Evolutionary conservation across 2,329 filamentous ascomycete genomes (phyloP).

Genomic region (Cladosporium sp.): DNA sequence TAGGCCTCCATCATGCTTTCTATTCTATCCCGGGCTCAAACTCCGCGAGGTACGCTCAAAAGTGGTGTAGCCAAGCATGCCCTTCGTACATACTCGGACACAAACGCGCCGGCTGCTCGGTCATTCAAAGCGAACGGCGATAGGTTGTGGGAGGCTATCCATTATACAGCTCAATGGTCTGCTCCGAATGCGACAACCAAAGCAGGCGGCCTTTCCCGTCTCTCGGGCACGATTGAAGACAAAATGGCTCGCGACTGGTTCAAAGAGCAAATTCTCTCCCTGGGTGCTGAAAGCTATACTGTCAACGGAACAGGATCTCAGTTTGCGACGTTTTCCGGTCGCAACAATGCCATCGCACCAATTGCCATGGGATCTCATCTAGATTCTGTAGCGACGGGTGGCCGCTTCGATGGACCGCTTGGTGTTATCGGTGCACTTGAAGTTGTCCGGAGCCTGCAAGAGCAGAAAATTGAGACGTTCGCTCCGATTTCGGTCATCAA

Average conservation of each 20-base stretch:
- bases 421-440: constrained; percentile 26
- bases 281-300: constrained; percentile 29
- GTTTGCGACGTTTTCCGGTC: constrained; percentile 28
- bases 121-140: constrained; percentile 22
- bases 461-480: constrained; percentile 32
- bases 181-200: constrained; percentile 21
- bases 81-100: not conserved
- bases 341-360: constrained; percentile 27
- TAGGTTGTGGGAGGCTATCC: constrained; percentile 23
- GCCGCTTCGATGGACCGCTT: constrained; percentile 26
- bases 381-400: constrained; percentile 26
- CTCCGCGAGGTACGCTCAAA: not conserved
- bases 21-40: not conserved
- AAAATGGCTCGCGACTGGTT: constrained; percentile 33
- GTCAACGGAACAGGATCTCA: constrained; percentile 32
- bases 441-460: constrained; percentile 32
- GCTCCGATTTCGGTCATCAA: constrained; percentile 32
- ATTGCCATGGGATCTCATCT: constrained; percentile 33
- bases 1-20: not conserved
- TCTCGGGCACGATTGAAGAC: constrained; percentile 26
- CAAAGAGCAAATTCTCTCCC: constrained; percentile 25
- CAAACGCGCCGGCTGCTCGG: not conserved
- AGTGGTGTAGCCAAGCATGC: not conserved
- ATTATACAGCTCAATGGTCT: constrained; percentile 26
- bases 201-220: constrained; percentile 23